Conservation (phyloP, 2,329 filamentous ascomycete species). For the Talaromyces amestolkiae region DNA sequence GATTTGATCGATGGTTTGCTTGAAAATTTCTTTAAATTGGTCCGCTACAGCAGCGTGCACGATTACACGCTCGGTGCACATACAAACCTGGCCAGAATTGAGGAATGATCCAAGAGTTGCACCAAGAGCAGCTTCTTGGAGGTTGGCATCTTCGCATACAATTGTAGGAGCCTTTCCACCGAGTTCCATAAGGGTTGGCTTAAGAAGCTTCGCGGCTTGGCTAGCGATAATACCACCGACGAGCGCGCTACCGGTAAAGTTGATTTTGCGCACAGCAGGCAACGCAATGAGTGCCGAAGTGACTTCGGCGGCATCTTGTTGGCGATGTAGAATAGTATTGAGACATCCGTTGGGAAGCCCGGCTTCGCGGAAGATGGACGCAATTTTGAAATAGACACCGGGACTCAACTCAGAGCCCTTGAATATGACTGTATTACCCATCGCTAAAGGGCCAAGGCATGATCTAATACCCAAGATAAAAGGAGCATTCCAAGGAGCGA, state of each 20-base stretch:
- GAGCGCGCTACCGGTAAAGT: conserved; percentile 46
- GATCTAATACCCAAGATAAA: conserved; percentile 26
- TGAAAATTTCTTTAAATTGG: conserved; percentile 2
- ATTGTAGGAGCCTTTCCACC: conserved; percentile 49
- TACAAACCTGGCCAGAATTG: conserved; percentile 65
- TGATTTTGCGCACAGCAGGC: conserved; percentile 40
- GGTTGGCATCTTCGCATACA: conserved; percentile 47
- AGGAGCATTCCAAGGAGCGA: conserved; percentile 21
- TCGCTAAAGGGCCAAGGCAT: conserved; percentile 23
- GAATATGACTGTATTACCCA: conserved; percentile 23
- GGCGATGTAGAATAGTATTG: conserved; percentile 38
- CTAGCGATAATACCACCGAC: conserved; percentile 45
- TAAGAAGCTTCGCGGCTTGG: conserved; percentile 41
- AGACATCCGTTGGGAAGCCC: conserved; percentile 44
- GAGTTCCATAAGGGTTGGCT: conserved; percentile 49
- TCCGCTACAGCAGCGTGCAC: conserved; percentile 48
- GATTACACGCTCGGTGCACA: conserved; percentile 62
- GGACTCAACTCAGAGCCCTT: conserved; percentile 38
- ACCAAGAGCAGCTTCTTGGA: conserved; percentile 44
- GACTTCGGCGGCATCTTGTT: conserved; percentile 35
- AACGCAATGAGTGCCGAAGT: conserved; percentile 40
- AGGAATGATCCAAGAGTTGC: conserved; percentile 53
- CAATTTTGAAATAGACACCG: conserved; percentile 32
- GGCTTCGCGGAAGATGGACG: conserved; percentile 39
- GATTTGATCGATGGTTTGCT: background rate